These are phyloP conservation scores for Tetragonia tetragonoides DNA, from an alignment of 148 eudicot species.

Conservation along the genomic window DNA sequence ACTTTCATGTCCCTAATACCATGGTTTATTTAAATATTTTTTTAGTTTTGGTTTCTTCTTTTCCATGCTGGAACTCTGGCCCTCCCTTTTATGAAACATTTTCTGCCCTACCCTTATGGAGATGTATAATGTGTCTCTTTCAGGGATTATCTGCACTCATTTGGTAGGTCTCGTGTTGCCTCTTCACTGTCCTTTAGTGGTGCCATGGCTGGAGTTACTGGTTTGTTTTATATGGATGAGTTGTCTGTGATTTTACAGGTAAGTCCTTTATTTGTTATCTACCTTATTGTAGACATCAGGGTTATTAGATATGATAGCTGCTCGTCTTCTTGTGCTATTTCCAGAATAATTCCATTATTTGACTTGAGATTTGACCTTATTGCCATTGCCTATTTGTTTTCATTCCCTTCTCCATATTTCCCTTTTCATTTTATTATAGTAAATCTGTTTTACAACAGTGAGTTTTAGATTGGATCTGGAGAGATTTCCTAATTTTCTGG, in stretches of 20 bases:
- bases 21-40: too few relatives aligned
- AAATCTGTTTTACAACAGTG: background rate
- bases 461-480: background rate
- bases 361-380: background rate
- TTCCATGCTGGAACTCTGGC: too few relatives aligned
- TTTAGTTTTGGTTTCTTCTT: too few relatives aligned
- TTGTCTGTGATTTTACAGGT: slow-evolving; percentile 65
- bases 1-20: too few relatives aligned
- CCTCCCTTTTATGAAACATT: background rate
- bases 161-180: slow-evolving; percentile 47
- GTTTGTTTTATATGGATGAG: slow-evolving; percentile 64
- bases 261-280: slow-evolving; percentile 2
- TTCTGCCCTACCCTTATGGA: background rate
- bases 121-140: slow-evolving; percentile 20
- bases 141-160: slow-evolving; percentile 73
- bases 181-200: slow-evolving; percentile 52
- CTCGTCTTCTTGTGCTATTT: background rate
- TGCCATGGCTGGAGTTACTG: slow-evolving; percentile 46
- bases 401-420: background rate
- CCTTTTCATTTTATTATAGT: background rate
- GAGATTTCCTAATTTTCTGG: slow-evolving; percentile 12
- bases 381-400: background rate
- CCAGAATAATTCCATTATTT: background rate
- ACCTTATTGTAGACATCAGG: background rate
- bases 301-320: background rate